Conservation (phyloP, 768 basidiomycete genomes). For the Flagelloscypha sp. region DNA sequence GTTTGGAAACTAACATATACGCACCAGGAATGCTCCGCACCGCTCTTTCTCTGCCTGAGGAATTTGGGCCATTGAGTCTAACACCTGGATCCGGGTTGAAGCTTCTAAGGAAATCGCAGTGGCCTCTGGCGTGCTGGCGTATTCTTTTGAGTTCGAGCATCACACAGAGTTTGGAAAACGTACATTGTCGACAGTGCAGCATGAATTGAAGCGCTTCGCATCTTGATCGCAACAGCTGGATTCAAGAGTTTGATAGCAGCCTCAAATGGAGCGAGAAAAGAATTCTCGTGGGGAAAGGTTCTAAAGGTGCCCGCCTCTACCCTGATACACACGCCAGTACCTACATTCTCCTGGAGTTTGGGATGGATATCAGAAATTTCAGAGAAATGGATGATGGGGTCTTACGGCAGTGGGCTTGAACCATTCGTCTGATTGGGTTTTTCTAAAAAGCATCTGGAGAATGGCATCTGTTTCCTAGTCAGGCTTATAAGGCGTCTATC, state of each 20-base stretch:
- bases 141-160: not conserved
- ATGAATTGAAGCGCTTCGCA: constrained; percentile 45
- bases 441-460: no score
- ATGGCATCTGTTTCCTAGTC: no score
- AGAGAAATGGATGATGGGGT: no score
- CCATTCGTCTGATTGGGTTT: constrained; percentile 82
- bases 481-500: no score
- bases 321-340: constrained; percentile 70
- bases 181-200: constrained; percentile 42
- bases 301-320: constrained; percentile 64
- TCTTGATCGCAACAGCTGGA: constrained; percentile 51
- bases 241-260: constrained; percentile 44
- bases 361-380: no score
- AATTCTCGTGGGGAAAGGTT: constrained; percentile 55
- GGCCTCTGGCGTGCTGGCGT: constrained; percentile 32
- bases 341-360: constrained; percentile 76
- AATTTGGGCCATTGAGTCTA: constrained; percentile 41
- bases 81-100: constrained; percentile 55
- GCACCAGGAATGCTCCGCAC: constrained; percentile 70
- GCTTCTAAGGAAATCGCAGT: constrained; percentile 41
- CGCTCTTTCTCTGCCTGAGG: constrained; percentile 56
- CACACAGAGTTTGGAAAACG: constrained; percentile 12
- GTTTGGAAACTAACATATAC: constrained; percentile 18
- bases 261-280: constrained; percentile 45
- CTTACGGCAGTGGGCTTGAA: constrained; percentile 80